Evolutionary conservation across 2,329 filamentous ascomycete species (phyloP), one percentile per base, ranked within the genome.

Genomic region (Aureobasidium melanogenum): DNA sequence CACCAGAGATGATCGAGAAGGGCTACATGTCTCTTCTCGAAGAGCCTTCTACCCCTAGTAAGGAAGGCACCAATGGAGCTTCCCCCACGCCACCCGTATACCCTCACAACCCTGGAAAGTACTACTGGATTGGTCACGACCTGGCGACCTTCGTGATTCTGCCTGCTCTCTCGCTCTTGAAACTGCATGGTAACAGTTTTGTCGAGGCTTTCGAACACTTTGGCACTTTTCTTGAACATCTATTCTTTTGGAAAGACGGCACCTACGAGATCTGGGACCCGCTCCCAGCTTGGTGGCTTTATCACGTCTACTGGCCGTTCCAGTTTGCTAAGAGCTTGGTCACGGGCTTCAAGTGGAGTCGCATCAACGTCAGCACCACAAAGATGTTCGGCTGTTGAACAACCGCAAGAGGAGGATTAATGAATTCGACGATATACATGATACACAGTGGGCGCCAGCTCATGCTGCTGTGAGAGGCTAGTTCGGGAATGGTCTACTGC

Each of bases 51-150:
- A 46, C 56, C 34, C 34, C 38, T n/a, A 56, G 55, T n/a, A 67
- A 69, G 17, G 68, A 46, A 55, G 66, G 32, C 7, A 46, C 62
- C 12, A 65, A 67, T 22, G 66, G 67, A 19, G 63, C 63, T 5
- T 60, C 59, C 7, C 38, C 36, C 26, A 59, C 63, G 61, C 71
- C 64, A 44, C 71, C 69, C 32, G 59, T 66, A 5, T 64, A 52
- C 34, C 66, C 68, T 15, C 32, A 60, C 4, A 63, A 30, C 19
- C 65, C 52, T 8, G 64, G 66, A 62, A 70, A 60, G 1, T 81
- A 79, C 66, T 88, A 87, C 71, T 89, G 86, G 86, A 69, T 86
- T n/a, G 84, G 82, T 0, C 85, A 89, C 64, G 87, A 89, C 61
- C 59, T 89, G 0, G 74, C 86, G 1, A 75, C 78, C 1, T 72